Evolutionary conservation across 1,284 basidiomycete genomes (phyloP), one percentile per base, ranked within the genome.

Genomic region (Boletus sp.): DNA sequence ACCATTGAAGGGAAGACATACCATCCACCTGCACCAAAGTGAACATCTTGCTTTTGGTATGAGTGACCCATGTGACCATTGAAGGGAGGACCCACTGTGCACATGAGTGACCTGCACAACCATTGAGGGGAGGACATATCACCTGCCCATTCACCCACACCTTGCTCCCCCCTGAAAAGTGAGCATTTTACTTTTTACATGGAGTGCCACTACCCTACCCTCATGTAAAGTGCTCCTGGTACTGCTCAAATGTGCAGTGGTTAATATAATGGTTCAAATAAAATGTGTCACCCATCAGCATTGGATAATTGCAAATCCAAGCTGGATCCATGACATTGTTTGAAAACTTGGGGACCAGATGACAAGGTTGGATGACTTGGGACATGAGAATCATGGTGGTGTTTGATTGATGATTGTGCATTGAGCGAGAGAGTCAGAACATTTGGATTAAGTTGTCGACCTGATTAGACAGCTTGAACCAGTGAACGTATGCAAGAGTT

Each of bases 251-350:
- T 3, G 13, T 31, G 0, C 25, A 4, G 6, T 27, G 10, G 9
- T 65, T 25, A 23, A 64, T 61, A 31, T 64, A 64, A 7, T 23
- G 44, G 25, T 66, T 66, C 3, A 66, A 21, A n/a, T 50, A 66
- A 14, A 66, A 66, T 1, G 43, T 17, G 1, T 48, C 19, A 14
- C 44, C 37, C 1, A 13, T 17, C 6, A 37, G 14, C 17, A 64
- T 23, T 21, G 43, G 19, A 33, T 53, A n/a, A 2, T 53, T 30
- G 4, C 30, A n/a, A 5, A 27, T 33, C 60, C 66, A 67, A 0
- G 3, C 33, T 1, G 51, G 46, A 19, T 60, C 6, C 6, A 67
- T 19, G 1, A 16, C 33, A 3, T 44, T 40, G 4, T 17, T 25
- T 3, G 58, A 33, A 23, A 67, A 67, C 6, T 25, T 44, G 2